These are phyloP conservation scores for Colletotrichum filicis DNA, from an alignment of 2,329 filamentous ascomycete genomes.

Conservation along the genomic window DNA sequence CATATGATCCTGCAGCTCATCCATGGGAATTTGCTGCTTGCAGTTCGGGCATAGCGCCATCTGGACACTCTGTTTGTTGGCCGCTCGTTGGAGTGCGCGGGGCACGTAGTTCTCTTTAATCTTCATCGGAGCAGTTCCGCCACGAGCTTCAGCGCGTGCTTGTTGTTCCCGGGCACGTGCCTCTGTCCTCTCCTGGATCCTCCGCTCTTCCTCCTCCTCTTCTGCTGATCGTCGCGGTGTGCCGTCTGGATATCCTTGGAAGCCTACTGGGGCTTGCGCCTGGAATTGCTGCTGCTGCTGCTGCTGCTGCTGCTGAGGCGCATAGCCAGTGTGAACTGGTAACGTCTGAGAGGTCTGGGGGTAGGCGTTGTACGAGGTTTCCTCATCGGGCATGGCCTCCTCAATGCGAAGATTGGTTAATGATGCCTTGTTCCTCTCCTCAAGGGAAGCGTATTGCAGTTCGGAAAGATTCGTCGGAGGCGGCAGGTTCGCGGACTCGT, in stretches of 20 bases:
- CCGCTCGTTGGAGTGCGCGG: conserved; percentile 78
- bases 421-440: conserved; percentile 93
- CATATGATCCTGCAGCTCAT: conserved; percentile 93
- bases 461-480: conserved; percentile 91
- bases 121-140: conserved; percentile 78
- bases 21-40: conserved; percentile 86
- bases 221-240: conserved; percentile 52
- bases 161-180: conserved; percentile 75
- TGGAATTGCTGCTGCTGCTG: conserved; percentile 48
- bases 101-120: conserved; percentile 95
- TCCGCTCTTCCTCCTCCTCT: conserved; percentile 71
- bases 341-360: conserved; percentile 53
- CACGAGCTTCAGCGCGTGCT: conserved; percentile 81
- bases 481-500: conserved; percentile 87
- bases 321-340: conserved; percentile 56
- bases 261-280: conserved; percentile 43
- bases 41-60: conserved; percentile 92
- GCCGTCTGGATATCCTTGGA: conserved; percentile 35
- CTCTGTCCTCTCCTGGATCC: conserved; percentile 72
- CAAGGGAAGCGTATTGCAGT: conserved; percentile 91
- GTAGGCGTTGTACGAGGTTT: conserved; percentile 67
- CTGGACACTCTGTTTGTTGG: conserved; percentile 71
- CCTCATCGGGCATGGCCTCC: conserved; percentile 90
- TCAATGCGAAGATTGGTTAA: conserved; percentile 89
- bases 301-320: conserved; percentile 48